Percentiles rank a stretch among this genome's conserved stretches.
phyloP scores from a whole-genome alignment of 495 filamentous ascomycete species.

The Aspergillus ellipticus region DNA sequence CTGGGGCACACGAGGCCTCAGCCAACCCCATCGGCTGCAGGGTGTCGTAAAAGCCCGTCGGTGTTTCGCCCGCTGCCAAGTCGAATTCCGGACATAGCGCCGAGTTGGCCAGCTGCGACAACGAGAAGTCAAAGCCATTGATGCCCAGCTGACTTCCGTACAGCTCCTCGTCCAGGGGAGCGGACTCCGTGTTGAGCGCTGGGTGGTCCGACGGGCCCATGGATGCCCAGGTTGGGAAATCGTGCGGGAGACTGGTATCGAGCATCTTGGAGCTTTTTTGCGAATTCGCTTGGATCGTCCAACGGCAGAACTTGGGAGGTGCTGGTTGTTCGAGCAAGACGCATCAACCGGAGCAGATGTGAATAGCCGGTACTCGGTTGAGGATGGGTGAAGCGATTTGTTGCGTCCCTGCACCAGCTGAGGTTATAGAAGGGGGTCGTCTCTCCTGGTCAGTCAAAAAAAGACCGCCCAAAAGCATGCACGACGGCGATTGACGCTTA shows the following conservation, averaged over 20 bases:
- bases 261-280: background rate
- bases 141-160: background rate
- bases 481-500: background rate
- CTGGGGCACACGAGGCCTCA: background rate
- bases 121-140: background rate
- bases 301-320: background rate
- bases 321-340: background rate
- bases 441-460: background rate
- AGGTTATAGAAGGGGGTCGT: no score
- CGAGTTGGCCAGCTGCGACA: background rate
- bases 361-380: background rate
- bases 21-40: background rate
- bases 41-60: background rate
- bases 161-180: background rate
- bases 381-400: background rate
- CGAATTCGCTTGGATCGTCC: background rate
- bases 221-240: background rate
- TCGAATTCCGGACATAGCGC: background rate
- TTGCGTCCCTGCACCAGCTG: no score
- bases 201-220: background rate
- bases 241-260: background rate
- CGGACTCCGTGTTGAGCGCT: background rate
- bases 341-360: background rate
- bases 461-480: background rate
- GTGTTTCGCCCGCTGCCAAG: background rate